Conservation (phyloP, 2,329 filamentous ascomycete genomes). For the Monosporascus cannonballus region DNA sequence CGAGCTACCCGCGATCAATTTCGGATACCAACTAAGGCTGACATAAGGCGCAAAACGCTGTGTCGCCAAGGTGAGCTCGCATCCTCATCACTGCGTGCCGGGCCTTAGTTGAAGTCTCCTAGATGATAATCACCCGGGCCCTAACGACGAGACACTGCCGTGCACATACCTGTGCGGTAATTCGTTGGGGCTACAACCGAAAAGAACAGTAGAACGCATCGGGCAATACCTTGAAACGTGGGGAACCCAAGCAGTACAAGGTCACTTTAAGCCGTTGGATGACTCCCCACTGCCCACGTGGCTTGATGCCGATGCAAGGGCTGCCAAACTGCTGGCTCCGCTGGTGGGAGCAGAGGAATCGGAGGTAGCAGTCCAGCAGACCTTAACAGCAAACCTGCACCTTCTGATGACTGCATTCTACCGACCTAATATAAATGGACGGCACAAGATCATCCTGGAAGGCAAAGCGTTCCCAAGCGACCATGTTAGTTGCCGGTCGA, state of each 20-base stretch:
- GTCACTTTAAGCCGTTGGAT: constrained; percentile 63
- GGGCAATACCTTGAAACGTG: constrained; percentile 66
- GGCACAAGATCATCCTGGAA: constrained; percentile 72
- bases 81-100: constrained; percentile 8
- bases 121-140: constrained; percentile 19
- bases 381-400: constrained; percentile 72
- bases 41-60: constrained; percentile 24
- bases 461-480: constrained; percentile 78
- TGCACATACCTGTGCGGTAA: constrained; percentile 74
- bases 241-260: constrained; percentile 70
- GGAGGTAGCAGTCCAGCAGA: constrained; percentile 77
- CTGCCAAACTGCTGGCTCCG: constrained; percentile 59
- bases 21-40: constrained; percentile 23
- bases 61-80: constrained; percentile 10
- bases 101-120: constrained; percentile 16
- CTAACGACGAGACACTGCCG: constrained; percentile 18
- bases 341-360: constrained; percentile 62
- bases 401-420: constrained; percentile 76
- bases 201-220: constrained; percentile 56
- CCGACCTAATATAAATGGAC: constrained; percentile 49
- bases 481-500: constrained; percentile 47
- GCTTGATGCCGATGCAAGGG: constrained; percentile 64
- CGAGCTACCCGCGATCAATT: constrained; percentile 23
- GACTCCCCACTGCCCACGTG: constrained; percentile 58
- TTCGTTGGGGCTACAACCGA: constrained; percentile 70